These are phyloP conservation scores for Xylariaceae sp. DNA, from an alignment of 2,329 filamentous ascomycete genomes.

Conservation along the genomic window DNA sequence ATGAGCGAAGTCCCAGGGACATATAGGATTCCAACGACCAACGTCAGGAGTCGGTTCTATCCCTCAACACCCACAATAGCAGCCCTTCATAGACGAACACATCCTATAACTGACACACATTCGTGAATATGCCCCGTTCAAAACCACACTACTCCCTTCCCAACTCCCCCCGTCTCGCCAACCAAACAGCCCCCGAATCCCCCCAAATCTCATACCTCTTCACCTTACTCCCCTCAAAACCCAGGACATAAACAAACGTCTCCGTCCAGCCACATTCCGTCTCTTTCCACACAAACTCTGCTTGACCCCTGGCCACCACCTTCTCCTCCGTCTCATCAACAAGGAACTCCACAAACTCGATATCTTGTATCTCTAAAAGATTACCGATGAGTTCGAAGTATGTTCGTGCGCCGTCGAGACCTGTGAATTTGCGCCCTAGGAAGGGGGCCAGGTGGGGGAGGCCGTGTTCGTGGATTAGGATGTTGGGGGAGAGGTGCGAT, in stretches of 20 bases:
- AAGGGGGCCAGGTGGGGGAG: conserved; percentile 33
- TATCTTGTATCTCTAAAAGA: conserved; percentile 29
- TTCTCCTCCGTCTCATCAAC: conserved; percentile 24
- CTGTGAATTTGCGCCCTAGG: conserved; percentile 32
- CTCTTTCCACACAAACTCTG: conserved; percentile 30
- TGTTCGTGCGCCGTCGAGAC: conserved; percentile 25
- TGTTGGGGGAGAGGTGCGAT: conserved; percentile 28
- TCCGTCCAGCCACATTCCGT: conserved; percentile 34
- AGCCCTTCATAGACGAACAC: too few species aligned
- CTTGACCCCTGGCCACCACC: conserved; percentile 33
- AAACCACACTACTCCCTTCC: not conserved
- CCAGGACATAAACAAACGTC: conserved; percentile 33
- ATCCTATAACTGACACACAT: too few species aligned
- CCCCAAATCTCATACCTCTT: conserved; percentile 35
- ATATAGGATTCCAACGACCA: too few species aligned
- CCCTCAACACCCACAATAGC: too few species aligned
- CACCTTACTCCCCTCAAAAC: conserved; percentile 29
- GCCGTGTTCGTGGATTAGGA: conserved; percentile 34
- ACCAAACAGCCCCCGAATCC: conserved; percentile 35
- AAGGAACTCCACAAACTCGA: conserved; percentile 29
- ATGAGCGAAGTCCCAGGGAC: too few species aligned
- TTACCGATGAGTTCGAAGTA: conserved; percentile 29
- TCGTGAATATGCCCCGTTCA: not conserved
- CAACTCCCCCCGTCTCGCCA: conserved; percentile 57
- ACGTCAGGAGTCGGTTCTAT: too few species aligned